These are phyloP conservation scores for Dimocarpus longan DNA, from an alignment of 345 rosid genomes.

Conservation along the genomic window DNA sequence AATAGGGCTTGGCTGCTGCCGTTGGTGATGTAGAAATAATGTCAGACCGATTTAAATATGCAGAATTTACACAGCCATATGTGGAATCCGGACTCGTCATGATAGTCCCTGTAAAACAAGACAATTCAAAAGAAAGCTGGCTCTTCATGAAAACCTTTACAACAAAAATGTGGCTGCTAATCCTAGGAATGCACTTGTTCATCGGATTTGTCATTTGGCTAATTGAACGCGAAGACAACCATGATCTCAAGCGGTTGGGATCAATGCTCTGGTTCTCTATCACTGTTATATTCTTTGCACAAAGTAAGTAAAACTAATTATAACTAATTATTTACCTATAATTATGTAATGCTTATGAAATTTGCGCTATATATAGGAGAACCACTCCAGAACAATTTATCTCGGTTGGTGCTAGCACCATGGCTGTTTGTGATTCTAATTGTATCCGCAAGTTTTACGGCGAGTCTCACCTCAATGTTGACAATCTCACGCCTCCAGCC, in stretches of 20 bases:
- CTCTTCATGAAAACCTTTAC: slow-evolving; percentile 31
- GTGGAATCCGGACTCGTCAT: slow-evolving; percentile 35
- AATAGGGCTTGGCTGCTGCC: slow-evolving; percentile 37
- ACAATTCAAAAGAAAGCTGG: slow-evolving; percentile 28
- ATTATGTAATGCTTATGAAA: neutral
- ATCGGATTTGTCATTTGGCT: slow-evolving; percentile 33
- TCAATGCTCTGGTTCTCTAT: slow-evolving; percentile 30
- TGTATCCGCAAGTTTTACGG: slow-evolving; percentile 27
- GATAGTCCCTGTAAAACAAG: slow-evolving; percentile 29
- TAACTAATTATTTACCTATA: too few species aligned
- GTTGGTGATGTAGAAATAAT: slow-evolving; percentile 34
- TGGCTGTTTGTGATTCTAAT: slow-evolving; percentile 34
- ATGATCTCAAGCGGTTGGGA: slow-evolving; percentile 24
- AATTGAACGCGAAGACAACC: slow-evolving; percentile 30
- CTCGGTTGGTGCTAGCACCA: slow-evolving; percentile 30
- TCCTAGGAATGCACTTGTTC: slow-evolving; percentile 26
- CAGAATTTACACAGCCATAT: slow-evolving; percentile 37
- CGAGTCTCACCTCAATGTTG: slow-evolving; percentile 29
- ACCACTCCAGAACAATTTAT: slow-evolving; percentile 15
- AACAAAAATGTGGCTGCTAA: slow-evolving; percentile 28
- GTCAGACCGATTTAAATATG: slow-evolving; percentile 26
- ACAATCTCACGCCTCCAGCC: slow-evolving; percentile 21
- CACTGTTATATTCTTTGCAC: slow-evolving; percentile 28
- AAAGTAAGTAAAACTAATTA: slow-evolving; percentile 18
- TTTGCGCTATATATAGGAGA: slow-evolving; percentile 21